Percentiles rank a stretch among this genome's conserved stretches.
phyloP scores from a whole-genome alignment of 352 stramenopile species.

The Phytophthora lateralis region DNA sequence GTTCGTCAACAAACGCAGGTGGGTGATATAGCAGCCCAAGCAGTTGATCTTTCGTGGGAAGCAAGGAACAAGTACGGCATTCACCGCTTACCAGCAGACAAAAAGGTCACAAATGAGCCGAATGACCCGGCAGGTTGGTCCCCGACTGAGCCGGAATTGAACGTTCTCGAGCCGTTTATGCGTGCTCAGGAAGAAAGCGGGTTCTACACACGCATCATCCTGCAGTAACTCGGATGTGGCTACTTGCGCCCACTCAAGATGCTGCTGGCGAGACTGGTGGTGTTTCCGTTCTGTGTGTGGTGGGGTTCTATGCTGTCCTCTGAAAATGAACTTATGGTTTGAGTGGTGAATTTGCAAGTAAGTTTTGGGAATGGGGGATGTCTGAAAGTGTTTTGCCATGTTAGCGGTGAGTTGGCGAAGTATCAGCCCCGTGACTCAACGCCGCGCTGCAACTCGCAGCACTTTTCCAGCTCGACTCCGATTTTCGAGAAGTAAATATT shows the following conservation, averaged over 20 bases:
- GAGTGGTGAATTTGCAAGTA: conserved; percentile 55
- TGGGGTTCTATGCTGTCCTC: no score
- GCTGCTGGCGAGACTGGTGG: conserved; percentile 41
- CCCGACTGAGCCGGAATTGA: conserved; percentile 47
- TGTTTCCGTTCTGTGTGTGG: conserved; percentile 60
- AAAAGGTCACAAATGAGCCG: conserved; percentile 62
- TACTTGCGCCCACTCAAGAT: conserved; percentile 50
- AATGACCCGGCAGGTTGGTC: conserved; percentile 54
- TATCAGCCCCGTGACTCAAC: conserved; percentile 64
- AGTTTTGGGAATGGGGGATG: conserved; percentile 45
- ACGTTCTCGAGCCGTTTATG: conserved; percentile 50
- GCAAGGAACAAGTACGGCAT: conserved; percentile 68
- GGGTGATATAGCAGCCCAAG: conserved; percentile 52
- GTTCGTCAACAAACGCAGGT: conserved; percentile 61
- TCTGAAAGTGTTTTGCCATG: conserved; percentile 42
- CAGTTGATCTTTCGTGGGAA: conserved; percentile 56
- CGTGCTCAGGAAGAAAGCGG: conserved; percentile 51
- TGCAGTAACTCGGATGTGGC: conserved; percentile 50
- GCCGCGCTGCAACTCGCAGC: conserved; percentile 57
- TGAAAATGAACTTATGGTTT: conserved; percentile 29
- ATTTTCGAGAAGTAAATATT: conserved; percentile 50
- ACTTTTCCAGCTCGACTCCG: no score
- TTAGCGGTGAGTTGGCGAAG: conserved; percentile 51
- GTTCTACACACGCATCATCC: conserved; percentile 35
- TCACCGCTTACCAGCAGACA: conserved; percentile 40